Evolutionary conservation across 768 basidiomycete genomes (phyloP).

Genomic region (Coprinopsis sp.): DNA sequence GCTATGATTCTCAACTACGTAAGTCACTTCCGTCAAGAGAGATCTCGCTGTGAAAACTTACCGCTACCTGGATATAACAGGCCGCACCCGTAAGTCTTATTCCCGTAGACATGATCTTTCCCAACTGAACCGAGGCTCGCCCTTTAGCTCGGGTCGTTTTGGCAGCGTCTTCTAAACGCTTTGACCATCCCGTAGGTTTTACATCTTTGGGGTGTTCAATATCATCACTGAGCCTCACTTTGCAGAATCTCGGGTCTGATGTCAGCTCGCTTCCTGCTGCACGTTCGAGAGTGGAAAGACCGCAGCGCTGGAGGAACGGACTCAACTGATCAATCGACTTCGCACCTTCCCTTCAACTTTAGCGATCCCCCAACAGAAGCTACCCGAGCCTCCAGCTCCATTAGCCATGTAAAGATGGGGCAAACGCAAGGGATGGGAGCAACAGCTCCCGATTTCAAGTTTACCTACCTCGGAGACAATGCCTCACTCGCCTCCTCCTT

Average conservation of each 20-base stretch:
- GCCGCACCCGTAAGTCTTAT: conserved; percentile 1
- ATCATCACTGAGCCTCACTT: not conserved
- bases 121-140: not conserved
- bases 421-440: too few species aligned
- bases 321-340: too few species aligned
- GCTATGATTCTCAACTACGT: conserved; percentile 10
- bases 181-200: conserved; percentile 7
- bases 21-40: not conserved
- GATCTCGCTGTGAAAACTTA: too few species aligned
- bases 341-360: too few species aligned
- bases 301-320: not conserved
- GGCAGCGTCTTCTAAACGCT: conserved; percentile 8
- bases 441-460: too few species aligned
- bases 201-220: not conserved
- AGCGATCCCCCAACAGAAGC: too few species aligned
- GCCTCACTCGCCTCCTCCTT: too few species aligned
- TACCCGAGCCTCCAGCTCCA: too few species aligned
- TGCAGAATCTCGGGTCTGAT: conserved; percentile 9
- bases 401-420: too few species aligned
- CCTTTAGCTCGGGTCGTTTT: conserved; percentile 5
- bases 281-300: conserved; percentile 7
- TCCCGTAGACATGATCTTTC: not conserved
- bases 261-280: conserved; percentile 8
- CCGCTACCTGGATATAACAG: not conserved
- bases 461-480: too few species aligned